Conservation (phyloP, 345 rosid species). For the Linum lewisii region DNA sequence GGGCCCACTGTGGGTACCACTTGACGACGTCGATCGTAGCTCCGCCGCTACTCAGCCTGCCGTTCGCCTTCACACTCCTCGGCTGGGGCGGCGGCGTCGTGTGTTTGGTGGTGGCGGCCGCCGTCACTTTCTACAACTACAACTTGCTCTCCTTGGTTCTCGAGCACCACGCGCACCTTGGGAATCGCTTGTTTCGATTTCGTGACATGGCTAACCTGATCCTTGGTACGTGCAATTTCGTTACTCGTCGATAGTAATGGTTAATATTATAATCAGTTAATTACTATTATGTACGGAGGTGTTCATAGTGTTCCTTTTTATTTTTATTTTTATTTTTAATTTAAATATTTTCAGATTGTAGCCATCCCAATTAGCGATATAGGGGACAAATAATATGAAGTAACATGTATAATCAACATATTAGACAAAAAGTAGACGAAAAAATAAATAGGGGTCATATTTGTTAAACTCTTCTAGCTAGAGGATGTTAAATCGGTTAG, state of each 20-base stretch:
- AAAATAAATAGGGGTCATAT: too few relatives aligned
- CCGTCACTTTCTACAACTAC: slow-evolving; percentile 29
- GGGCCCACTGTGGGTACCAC: slow-evolving; percentile 38
- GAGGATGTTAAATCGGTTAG: too few relatives aligned
- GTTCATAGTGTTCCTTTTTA: too few relatives aligned
- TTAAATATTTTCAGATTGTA: too few relatives aligned
- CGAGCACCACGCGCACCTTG: slow-evolving; percentile 29
- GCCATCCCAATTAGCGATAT: too few relatives aligned
- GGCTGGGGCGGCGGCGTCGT: slow-evolving; percentile 28
- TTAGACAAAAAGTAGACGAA: too few relatives aligned
- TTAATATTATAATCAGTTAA: too few relatives aligned
- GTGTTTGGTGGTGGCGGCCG: slow-evolving; percentile 15
- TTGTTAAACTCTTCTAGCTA: too few relatives aligned
- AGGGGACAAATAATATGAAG: too few relatives aligned
- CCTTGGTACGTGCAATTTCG: slow-evolving; percentile 14
- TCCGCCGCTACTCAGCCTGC: slow-evolving; percentile 28
- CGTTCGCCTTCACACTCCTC: slow-evolving; percentile 25
- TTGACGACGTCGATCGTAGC: slow-evolving; percentile 34
- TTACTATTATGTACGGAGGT: too few relatives aligned
- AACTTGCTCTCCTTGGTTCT: slow-evolving; percentile 31
- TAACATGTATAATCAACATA: too few relatives aligned
- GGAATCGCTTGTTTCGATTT: slow-evolving; percentile 28
- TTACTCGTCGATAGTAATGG: not conserved
- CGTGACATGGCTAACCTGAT: slow-evolving; percentile 31
- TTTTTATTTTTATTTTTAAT: too few relatives aligned